These are phyloP conservation scores for Rehmannia glutinosa DNA, from an alignment of 257 asterid species.

Conservation along the genomic window DNA sequence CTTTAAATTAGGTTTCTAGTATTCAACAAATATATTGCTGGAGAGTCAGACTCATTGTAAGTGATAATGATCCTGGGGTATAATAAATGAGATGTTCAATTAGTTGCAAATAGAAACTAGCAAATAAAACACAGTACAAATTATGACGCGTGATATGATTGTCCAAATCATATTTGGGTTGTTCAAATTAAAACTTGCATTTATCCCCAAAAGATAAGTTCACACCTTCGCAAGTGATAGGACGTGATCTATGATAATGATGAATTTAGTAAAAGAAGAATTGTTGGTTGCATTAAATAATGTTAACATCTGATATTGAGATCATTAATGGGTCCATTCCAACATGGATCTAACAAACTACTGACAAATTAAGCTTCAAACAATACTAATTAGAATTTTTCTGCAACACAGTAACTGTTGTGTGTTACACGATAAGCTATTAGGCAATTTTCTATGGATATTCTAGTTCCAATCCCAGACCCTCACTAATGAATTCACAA, in stretches of 20 bases:
- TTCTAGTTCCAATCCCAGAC: not conserved
- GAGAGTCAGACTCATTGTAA: constrained; percentile 12
- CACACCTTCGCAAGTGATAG: constrained; percentile 64
- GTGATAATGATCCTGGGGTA: not conserved
- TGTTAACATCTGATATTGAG: constrained; percentile 7
- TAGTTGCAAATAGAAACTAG: constrained; percentile 11
- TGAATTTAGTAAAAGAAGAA: not conserved
- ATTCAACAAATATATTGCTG: constrained; percentile 8
- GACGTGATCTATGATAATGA: constrained; percentile 9
- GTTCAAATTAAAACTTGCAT: not conserved
- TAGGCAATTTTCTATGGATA: not conserved
- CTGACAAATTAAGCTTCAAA: not conserved
- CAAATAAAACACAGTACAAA: not conserved
- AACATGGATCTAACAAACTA: not conserved
- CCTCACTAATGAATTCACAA: not conserved
- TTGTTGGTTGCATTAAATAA: constrained; percentile 1
- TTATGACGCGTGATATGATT: not conserved
- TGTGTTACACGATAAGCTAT: constrained; percentile 15
- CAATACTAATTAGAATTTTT: constrained; percentile 11
- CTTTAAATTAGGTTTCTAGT: constrained; percentile 13
- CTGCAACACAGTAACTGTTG: constrained; percentile 10
- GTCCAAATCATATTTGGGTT: constrained; percentile 9
- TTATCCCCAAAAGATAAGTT: not conserved
- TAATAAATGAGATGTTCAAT: constrained; percentile 8
- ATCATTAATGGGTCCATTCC: not conserved